Percentiles rank a stretch among this genome's conserved stretches.
Conservation (phyloP, 1,284 basidiomycete species). For the Cutaneotrichosporon cutaneum region DNA sequence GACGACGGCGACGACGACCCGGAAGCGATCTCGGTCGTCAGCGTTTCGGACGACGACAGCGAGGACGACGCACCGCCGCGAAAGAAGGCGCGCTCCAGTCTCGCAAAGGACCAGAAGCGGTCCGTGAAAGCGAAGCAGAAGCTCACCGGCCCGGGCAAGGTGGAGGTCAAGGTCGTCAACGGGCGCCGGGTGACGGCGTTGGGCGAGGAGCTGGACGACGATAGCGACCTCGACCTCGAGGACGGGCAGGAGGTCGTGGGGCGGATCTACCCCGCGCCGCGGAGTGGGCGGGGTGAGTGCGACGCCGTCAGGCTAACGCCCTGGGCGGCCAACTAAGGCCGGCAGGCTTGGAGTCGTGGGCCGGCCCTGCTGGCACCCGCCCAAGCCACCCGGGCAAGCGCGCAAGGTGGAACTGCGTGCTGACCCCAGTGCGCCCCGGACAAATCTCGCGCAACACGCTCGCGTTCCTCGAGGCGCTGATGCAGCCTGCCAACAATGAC, state of each 20-base stretch:
- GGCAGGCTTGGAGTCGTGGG: too few species aligned
- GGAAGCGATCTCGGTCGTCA: slow-evolving; percentile 27
- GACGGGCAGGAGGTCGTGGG: slow-evolving; percentile 47
- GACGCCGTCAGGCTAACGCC: too few species aligned
- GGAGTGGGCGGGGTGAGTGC: slow-evolving; percentile 69
- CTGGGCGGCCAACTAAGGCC: too few species aligned
- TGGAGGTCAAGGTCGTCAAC: background rate
- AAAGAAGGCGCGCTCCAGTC: background rate
- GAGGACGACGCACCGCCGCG: slow-evolving; percentile 28
- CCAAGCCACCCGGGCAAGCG: too few species aligned
- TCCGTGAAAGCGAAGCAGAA: background rate
- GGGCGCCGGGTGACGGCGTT: background rate
- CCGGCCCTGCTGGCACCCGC: too few species aligned
- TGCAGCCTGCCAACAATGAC: slow-evolving; percentile 76
- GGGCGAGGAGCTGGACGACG: slow-evolving; percentile 20
- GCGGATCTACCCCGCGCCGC: slow-evolving; percentile 64
- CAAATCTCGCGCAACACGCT: slow-evolving; percentile 81
- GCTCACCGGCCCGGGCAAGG: slow-evolving; percentile 9
- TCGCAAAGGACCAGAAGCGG: background rate
- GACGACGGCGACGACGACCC: slow-evolving; percentile 34
- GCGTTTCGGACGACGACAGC: slow-evolving; percentile 27
- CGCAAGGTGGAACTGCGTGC: background rate
- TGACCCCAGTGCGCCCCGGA: slow-evolving; percentile 68
- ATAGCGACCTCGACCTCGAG: slow-evolving; percentile 34
- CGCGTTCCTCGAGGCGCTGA: slow-evolving; percentile 68